Evolutionary conservation across 1,284 basidiomycete species (phyloP), one percentile per base, ranked within the genome.

Genomic region (Ceratobasidium sp.): DNA sequence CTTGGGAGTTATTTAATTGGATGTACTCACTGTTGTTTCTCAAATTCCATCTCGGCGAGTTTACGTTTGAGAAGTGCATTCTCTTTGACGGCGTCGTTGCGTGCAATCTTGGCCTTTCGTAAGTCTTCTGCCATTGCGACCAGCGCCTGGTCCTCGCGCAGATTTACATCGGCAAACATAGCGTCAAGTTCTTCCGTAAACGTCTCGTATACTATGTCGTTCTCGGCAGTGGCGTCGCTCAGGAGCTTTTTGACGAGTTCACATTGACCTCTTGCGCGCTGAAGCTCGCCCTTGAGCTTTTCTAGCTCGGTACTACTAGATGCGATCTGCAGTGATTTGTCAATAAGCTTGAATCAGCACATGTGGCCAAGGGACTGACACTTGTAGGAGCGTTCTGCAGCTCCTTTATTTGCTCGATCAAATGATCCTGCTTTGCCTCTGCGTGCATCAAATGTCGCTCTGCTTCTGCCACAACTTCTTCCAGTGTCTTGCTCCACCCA

Each of bases 171-270:
- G 67, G 90, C 89, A 81, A 89, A 96, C 92, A 96, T 93, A 41
- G 87, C 88, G 76, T 94, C 93, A 43, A 97, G 84, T 79, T 96
- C 94, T 76, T 94, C 92, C 78, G 96, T 96, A 83, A 97, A 96
- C 3, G 92, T 90, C 94, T 95, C 91, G 78, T 94, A 96, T 84
- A 96, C 89, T 77, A 93, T 91, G 77, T 94, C 92, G 79, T 95
- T 92, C 82, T 96, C 94, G 1, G 89, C 85, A n/a, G 89, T 91
- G 41, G 88, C 86, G 77, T 94, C 91, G 12, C 85, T 83, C 3
- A 95, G 83, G 52, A 95, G 84, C 73, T 86, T 87, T 78, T 92
- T 91, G 10, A 94, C 85, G 36, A 93, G 82, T 73, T 92, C 91
- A 74, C 88, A 89, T 78, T 93, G 91, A 23, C 91, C 86, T 75